These are phyloP conservation scores for Hymenoscyphus repandus DNA, from an alignment of 2,329 filamentous ascomycete species.

Conservation along the genomic window DNA sequence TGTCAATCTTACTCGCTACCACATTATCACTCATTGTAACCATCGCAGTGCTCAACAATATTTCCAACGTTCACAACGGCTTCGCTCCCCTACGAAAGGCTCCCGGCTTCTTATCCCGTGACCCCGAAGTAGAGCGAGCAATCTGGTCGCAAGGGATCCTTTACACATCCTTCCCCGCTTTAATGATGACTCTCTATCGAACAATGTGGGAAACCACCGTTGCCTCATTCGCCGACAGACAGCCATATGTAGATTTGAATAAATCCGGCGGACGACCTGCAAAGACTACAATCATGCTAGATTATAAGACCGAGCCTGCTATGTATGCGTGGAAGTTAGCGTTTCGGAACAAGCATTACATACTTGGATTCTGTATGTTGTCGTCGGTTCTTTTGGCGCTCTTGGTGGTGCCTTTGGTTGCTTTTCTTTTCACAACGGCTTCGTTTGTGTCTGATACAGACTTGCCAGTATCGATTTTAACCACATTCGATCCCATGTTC, in stretches of 20 bases:
- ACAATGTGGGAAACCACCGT: constrained; percentile 2
- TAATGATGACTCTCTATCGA: constrained; percentile 4
- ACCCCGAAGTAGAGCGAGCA: constrained; percentile 2
- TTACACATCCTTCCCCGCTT: constrained; percentile 4
- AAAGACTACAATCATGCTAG: constrained; percentile 2
- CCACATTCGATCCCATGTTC: not conserved
- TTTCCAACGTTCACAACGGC: too few species aligned
- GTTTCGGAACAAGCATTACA: constrained; percentile 2
- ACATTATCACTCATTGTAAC: too few species aligned
- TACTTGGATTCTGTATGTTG: constrained; percentile 2
- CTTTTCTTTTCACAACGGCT: constrained; percentile 3
- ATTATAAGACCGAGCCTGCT: constrained; percentile 1
- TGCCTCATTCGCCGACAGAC: not conserved
- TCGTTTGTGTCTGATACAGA: not conserved
- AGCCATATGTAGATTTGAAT: constrained; percentile 1
- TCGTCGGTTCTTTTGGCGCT: not conserved
- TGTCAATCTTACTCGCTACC: too few species aligned
- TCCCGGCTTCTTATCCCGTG: not conserved
- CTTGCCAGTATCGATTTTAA: not conserved
- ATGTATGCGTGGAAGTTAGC: not conserved
- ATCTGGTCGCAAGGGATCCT: constrained; percentile 6
- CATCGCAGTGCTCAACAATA: too few species aligned
- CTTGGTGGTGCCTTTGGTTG: not conserved
- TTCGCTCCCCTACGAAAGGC: not conserved
- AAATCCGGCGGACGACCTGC: constrained; percentile 1